A percentile compares a stretch with the other conserved stretches of the same genome.
These are phyloP conservation scores for Coemansia sp. DNA, from an alignment of 192 early-diverging fungal genomes.

Conservation along the genomic window DNA sequence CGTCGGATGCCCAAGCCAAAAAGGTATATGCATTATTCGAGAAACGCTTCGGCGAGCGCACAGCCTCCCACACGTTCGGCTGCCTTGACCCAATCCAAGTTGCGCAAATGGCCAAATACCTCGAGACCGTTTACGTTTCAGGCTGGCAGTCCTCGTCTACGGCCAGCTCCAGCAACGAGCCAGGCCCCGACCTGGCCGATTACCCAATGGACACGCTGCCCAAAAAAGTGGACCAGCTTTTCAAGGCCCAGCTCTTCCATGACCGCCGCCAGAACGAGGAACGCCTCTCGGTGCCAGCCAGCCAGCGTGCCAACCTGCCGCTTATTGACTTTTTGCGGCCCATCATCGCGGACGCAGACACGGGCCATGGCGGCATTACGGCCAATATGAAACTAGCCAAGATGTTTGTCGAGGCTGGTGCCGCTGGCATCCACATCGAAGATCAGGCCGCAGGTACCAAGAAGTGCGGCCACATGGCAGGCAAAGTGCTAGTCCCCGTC, in stretches of 20 bases:
- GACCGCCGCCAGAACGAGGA: slow-evolving; percentile 95
- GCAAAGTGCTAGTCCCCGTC: slow-evolving; percentile 97
- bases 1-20: slow-evolving; percentile 87
- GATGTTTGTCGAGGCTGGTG: slow-evolving; percentile 97
- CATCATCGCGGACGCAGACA: slow-evolving; percentile 97
- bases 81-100: slow-evolving; percentile 94
- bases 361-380: slow-evolving; percentile 98
- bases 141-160: slow-evolving; percentile 99
- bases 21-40: slow-evolving; percentile 88
- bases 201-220: slow-evolving; percentile 98
- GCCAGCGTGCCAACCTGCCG: slow-evolving; percentile 69
- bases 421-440: slow-evolving; percentile 93
- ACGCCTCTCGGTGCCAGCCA: slow-evolving; percentile 68
- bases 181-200: slow-evolving; percentile 97
- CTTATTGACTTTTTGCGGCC: slow-evolving; percentile 89
- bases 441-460: slow-evolving; percentile 95
- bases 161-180: slow-evolving; percentile 92
- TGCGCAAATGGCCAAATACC: slow-evolving; percentile 94
- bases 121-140: slow-evolving; percentile 96
- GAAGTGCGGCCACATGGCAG: slow-evolving; percentile 99
- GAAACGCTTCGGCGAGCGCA: slow-evolving; percentile 72
- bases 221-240: slow-evolving; percentile 98
- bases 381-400: slow-evolving; percentile 96
- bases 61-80: slow-evolving; percentile 92
- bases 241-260: slow-evolving; percentile 96